Base-by-base conservation (phyloP, 2,329 filamentous ascomycete genomes). In the Sporothrix variecibatus region DNA sequence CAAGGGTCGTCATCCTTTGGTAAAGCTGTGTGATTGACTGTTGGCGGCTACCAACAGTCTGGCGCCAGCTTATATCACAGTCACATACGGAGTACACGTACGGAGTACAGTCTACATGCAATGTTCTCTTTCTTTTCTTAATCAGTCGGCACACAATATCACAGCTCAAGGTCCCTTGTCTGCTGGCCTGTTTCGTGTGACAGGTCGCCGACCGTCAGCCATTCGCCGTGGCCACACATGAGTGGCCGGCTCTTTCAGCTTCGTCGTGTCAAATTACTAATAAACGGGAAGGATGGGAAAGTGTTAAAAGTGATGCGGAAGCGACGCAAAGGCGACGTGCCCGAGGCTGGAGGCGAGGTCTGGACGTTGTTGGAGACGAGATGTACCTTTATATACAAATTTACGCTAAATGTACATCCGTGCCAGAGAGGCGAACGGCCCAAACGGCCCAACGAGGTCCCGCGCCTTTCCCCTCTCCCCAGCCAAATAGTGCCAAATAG, bases 161-260 rank as follows among this genome's bases (percentile, higher is more conserved):
- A 28, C 7, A 28, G 20, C 20, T 12, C 38, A 46, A 28, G n/a
- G 34, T 43, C 9, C 60, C 60, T 34, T 23, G 64, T n/a, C 31
- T 43, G 34, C 34, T n/a, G 34, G 34, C 20, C 11, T 20, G 67
- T 58, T 60, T 71, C 68, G 68, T 71, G 51, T 71, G 68, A 58
- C 51, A 71, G 12, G 67, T 53, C 67, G 67, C 46, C 26, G 43
- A 53, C 67, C 43, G 43, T 20, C 65, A 68, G 46, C 40, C 23
- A 34, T 49, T 65, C 17, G 43, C 65, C 26, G 43, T 70, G 43
- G 46, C 67, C 49, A 8, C 23, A 23, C n/a, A 51, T 40, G 67
- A 40, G 49, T 56, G 49, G 49, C n/a, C 49, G 11, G 31, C 1
- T 56, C 15, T n/a, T n/a, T 38, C 31, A 70, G 46, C 67, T 23